phyloP scores from a whole-genome alignment of 2,329 filamentous ascomycete genomes.

The Blastomyces silverae region DNA sequence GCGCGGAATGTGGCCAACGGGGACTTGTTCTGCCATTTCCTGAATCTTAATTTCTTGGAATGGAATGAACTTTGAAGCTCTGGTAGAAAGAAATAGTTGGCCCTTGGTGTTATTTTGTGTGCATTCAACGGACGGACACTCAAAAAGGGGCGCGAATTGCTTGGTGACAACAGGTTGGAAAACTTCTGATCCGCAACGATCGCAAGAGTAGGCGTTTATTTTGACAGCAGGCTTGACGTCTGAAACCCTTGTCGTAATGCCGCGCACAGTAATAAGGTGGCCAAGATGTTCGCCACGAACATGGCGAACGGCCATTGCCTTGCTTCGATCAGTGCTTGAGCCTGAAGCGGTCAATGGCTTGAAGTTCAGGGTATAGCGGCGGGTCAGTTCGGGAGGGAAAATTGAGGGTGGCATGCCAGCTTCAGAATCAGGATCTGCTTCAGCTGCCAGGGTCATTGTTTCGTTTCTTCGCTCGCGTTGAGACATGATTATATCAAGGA shows the following conservation, averaged over 20 bases:
- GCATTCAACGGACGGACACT: slow-evolving; percentile 88
- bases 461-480: slow-evolving; percentile 83
- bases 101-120: slow-evolving; percentile 85
- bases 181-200: slow-evolving; percentile 91
- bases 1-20: slow-evolving; percentile 92
- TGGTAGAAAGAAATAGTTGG: slow-evolving; percentile 86
- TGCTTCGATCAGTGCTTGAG: slow-evolving; percentile 55
- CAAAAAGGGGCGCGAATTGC: slow-evolving; percentile 77
- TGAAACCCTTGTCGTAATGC: slow-evolving; percentile 89
- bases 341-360: slow-evolving; percentile 74
- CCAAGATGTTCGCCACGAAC: slow-evolving; percentile 90
- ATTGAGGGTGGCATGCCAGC: slow-evolving; percentile 62
- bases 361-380: slow-evolving; percentile 92
- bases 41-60: slow-evolving; percentile 99
- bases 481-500: slow-evolving; percentile 92
- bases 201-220: slow-evolving; percentile 96
- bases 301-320: slow-evolving; percentile 80
- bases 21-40: slow-evolving; percentile 98
- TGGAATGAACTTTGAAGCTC: slow-evolving; percentile 91
- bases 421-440: slow-evolving; percentile 52
- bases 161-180: slow-evolving; percentile 93
- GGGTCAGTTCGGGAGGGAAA: slow-evolving; percentile 85
- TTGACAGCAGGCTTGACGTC: slow-evolving; percentile 97
- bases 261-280: slow-evolving; percentile 85
- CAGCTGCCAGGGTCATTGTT: slow-evolving; percentile 60